Evolutionary conservation across 345 rosid genomes (phyloP).

Genomic region (Euphorbia peplus): DNA sequence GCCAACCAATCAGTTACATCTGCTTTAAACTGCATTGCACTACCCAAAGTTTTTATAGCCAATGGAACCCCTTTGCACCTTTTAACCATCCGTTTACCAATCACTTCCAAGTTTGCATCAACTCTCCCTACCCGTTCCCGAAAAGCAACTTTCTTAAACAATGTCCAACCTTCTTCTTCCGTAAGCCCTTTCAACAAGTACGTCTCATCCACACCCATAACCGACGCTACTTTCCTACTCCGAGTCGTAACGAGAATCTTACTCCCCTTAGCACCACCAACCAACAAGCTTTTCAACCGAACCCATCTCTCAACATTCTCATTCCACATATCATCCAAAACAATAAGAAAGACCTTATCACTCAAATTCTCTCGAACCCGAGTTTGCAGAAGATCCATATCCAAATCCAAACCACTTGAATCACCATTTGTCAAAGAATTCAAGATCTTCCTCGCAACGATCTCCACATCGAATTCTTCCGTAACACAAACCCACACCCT

Average conservation of each 20-base stretch:
- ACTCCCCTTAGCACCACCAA: slow-evolving; percentile 12
- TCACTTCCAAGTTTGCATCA: slow-evolving; percentile 9
- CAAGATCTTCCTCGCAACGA: slow-evolving; percentile 6
- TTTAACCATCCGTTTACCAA: slow-evolving; percentile 15
- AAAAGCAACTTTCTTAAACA: slow-evolving; percentile 19
- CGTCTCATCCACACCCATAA: neutral
- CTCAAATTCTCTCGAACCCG: slow-evolving; percentile 5
- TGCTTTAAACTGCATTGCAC: slow-evolving; percentile 11
- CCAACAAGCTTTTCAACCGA: slow-evolving; percentile 2
- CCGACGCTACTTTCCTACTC: slow-evolving; percentile 6
- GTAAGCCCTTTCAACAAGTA: slow-evolving; percentile 7
- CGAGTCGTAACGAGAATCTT: slow-evolving; percentile 19
- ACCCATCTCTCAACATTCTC: slow-evolving; percentile 18
- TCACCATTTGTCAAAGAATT: slow-evolving; percentile 2
- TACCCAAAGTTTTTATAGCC: slow-evolving; percentile 23
- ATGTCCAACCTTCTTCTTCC: slow-evolving; percentile 11
- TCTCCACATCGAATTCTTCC: slow-evolving; percentile 10
- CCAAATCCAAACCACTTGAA: slow-evolving; percentile 3
- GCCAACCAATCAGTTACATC: slow-evolving; percentile 9
- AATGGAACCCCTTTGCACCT: slow-evolving; percentile 31
- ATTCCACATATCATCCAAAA: slow-evolving; percentile 21
- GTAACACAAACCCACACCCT: slow-evolving; percentile 20
- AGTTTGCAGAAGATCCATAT: slow-evolving; percentile 11
- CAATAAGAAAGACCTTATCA: slow-evolving; percentile 6
- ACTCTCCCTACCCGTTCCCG: neutral